Evolutionary conservation across 2,329 filamentous ascomycete species (phyloP), one percentile per base, ranked within the genome.

Genomic region (Aureobasidium sp.): DNA sequence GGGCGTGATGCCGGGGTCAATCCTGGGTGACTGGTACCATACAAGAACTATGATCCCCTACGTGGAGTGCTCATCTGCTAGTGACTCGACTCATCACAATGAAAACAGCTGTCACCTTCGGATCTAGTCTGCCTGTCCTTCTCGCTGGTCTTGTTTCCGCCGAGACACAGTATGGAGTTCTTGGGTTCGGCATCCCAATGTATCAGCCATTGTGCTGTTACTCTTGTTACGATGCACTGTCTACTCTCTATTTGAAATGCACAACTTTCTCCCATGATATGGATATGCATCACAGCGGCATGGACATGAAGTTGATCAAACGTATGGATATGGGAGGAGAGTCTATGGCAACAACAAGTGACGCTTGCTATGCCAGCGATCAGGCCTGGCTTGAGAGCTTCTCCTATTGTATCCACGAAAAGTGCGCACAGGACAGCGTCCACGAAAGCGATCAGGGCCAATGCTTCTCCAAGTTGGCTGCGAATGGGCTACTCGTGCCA

Each of bases 361-460:
- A 66, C 17, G 66, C 70, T 43, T 74, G 72, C 66, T 70, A 70
- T 48, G 71, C 71, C 26, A 67, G 63, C 44, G 66, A 70, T 57
- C 51, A 65, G 26, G 47, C 66, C 1, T 74, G 66, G 59, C 65
- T 73, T 3, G 63, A 68, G 43, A 70, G 68, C 1, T 63, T 74
- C 4, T 68, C 71, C 4, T 70, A 68, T 44, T 74, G 72, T 59
- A 66, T 73, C 34, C 60, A 65, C 0, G 50, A 61, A 5, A 67
- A 67, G 24, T 74, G 72, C 61, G 39, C 47, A 12, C 26, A 63
- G 8, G 63, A 68, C 29, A 24, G 50, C 32, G 48, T 65, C 7
- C 8, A 26, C 6, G 17, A 57, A 17, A 36, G 20, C 15, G 55
- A 27, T 27, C 53, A 57, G 27, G 12, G 12, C 17, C 37, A 44